These are phyloP conservation scores for Neurospora sp. DNA, from an alignment of 495 filamentous ascomycete genomes.

Conservation along the genomic window DNA sequence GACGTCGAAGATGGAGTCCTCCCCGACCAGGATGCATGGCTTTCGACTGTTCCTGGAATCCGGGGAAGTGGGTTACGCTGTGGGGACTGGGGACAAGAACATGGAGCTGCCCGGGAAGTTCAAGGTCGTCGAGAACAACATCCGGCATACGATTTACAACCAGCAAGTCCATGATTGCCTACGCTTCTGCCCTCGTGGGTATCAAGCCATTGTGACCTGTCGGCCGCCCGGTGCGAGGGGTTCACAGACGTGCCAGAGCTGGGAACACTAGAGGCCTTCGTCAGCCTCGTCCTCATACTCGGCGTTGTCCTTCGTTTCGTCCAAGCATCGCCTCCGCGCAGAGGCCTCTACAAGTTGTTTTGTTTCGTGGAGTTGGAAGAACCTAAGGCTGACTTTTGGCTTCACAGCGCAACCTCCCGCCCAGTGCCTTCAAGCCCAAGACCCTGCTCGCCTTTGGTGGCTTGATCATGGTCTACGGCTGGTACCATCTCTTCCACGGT, in stretches of 20 bases:
- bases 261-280: too few relatives aligned
- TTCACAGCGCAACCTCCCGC: conserved; percentile 77
- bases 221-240: too few relatives aligned
- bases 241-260: too few relatives aligned
- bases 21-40: neutral
- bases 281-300: neutral
- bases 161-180: too few relatives aligned
- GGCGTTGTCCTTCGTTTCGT: neutral
- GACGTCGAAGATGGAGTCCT: neutral
- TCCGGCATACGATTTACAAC: neutral
- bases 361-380: neutral
- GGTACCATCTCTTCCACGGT: conserved; percentile 69
- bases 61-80: neutral
- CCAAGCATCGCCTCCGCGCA: neutral
- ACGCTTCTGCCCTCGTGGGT: too few relatives aligned
- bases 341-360: neutral
- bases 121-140: neutral
- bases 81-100: neutral
- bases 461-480: conserved; percentile 74
- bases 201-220: too few relatives aligned
- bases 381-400: neutral
- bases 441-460: conserved; percentile 66
- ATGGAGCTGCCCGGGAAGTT: neutral
- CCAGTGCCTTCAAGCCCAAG: conserved; percentile 69
- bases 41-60: neutral